These are phyloP conservation scores for Euclidium syriacum DNA, from an alignment of 345 rosid genomes.

Conservation along the genomic window DNA sequence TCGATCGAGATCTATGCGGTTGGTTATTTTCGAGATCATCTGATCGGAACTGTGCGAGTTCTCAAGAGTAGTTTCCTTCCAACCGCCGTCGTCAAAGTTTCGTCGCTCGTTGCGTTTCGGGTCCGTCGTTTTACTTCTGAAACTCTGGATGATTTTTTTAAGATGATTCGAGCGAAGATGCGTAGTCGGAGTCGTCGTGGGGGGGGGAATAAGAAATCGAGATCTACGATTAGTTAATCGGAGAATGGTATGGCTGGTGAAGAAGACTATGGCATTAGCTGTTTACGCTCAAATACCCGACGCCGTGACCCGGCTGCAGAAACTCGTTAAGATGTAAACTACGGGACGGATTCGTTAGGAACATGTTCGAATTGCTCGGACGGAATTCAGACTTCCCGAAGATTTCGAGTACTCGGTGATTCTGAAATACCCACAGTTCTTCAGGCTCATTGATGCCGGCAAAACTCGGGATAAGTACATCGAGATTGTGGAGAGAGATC, in stretches of 20 bases:
- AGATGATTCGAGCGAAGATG: conserved; percentile 5
- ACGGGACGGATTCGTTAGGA: conserved; percentile 70
- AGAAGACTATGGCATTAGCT: too few relatives aligned
- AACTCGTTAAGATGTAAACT: conserved; percentile 78
- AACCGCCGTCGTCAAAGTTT: conserved; percentile 33
- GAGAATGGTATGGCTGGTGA: too few relatives aligned
- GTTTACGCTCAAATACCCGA: conserved; percentile 54
- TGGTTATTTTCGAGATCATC: conserved; percentile 58
- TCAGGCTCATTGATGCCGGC: conserved; percentile 55
- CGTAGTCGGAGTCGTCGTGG: conserved; percentile 30
- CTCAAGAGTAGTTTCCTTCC: conserved; percentile 58
- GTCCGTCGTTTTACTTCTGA: conserved; percentile 74
- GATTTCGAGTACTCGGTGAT: conserved; percentile 83
- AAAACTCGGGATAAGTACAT: conserved; percentile 79
- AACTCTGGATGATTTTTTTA: conserved; percentile 32
- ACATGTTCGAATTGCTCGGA: conserved; percentile 75
- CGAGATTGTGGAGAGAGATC: conserved; percentile 62
- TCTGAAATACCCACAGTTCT: conserved; percentile 59
- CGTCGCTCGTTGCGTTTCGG: conserved; percentile 69
- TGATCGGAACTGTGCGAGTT: conserved; percentile 67
- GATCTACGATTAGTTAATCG: conserved; percentile 10
- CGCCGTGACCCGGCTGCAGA: conserved; percentile 61
- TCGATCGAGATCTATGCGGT: conserved; percentile 68
- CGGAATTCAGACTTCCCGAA: conserved; percentile 84
- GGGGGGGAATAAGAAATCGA: conserved; percentile 25